phyloP scores from a whole-genome alignment of 2,329 filamentous ascomycete genomes.

The Podosphaera leucotricha region DNA sequence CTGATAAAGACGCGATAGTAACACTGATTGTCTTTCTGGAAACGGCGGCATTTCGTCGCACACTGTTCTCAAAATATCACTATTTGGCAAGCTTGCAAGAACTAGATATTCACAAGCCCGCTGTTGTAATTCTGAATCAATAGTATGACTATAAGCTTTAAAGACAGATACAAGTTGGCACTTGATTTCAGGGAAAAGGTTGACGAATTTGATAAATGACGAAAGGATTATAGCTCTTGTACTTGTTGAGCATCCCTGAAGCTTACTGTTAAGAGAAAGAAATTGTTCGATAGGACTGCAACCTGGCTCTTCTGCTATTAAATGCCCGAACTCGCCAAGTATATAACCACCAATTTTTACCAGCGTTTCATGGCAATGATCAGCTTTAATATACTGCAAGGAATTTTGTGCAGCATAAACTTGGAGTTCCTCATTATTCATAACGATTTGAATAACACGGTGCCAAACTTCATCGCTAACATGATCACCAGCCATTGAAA shows the following conservation, averaged over 20 bases:
- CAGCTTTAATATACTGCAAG: constrained; percentile 72
- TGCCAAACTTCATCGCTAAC: constrained; percentile 99
- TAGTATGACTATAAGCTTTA: constrained; percentile 72
- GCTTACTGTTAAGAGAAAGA: constrained; percentile 72
- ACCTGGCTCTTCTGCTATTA: constrained; percentile 76
- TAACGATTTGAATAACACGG: constrained; percentile 93
- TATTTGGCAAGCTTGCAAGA: constrained; percentile 62
- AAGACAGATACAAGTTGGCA: constrained; percentile 82
- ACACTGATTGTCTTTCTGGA: constrained; percentile 75
- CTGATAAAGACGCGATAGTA: constrained; percentile 79
- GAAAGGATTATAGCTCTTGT: constrained; percentile 88
- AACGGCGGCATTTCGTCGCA: constrained; percentile 99
- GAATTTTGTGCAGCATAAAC: constrained; percentile 90
- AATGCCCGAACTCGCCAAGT: constrained; percentile 85
- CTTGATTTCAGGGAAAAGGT: constrained; percentile 95
- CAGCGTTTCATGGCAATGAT: constrained; percentile 87
- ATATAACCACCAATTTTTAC: constrained; percentile 97
- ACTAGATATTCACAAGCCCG: constrained; percentile 86
- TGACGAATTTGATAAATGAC: constrained; percentile 93
- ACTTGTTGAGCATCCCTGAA: constrained; percentile 66
- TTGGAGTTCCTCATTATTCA: constrained; percentile 95
- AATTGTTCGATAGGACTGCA: constrained; percentile 97
- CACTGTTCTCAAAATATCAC: constrained; percentile 77
- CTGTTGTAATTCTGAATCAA: constrained; percentile 90
- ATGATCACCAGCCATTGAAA: constrained; percentile 92